Evolutionary conservation across 805 yeast genomes (phyloP).

Genomic region (Barnettozyma sucrosica): DNA sequence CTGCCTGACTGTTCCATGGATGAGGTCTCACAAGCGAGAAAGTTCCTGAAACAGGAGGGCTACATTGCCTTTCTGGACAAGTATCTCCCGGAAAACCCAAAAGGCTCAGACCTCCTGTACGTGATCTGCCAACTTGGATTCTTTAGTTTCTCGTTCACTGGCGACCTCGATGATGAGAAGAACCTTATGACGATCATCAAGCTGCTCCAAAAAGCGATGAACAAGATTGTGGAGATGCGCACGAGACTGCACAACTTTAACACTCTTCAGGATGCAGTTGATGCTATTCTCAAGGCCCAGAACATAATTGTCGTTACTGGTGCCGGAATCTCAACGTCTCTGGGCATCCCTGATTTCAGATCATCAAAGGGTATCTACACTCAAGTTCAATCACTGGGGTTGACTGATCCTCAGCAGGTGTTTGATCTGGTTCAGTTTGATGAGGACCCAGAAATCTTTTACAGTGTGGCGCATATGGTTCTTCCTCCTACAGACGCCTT

Average conservation of each 20-base stretch:
- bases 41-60: slow-evolving; percentile 55
- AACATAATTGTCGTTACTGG: slow-evolving; percentile 78
- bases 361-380: slow-evolving; percentile 84
- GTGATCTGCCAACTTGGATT: slow-evolving; percentile 64
- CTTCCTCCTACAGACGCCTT: slow-evolving; percentile 63
- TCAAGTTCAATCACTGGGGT: slow-evolving; percentile 57
- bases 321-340: slow-evolving; percentile 86
- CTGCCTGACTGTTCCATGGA: slow-evolving; percentile 37
- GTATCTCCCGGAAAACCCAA: slow-evolving; percentile 56
- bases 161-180: slow-evolving; percentile 37
- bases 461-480: slow-evolving; percentile 80
- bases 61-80: slow-evolving; percentile 50
- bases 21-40: slow-evolving; percentile 41
- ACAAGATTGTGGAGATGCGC: slow-evolving; percentile 52
- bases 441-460: slow-evolving; percentile 74
- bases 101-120: slow-evolving; percentile 48
- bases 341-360: slow-evolving; percentile 91
- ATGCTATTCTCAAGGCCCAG: slow-evolving; percentile 46
- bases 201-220: slow-evolving; percentile 57
- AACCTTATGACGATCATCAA: slow-evolving; percentile 42
- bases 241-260: slow-evolving; percentile 46
- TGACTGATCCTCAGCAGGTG: slow-evolving; percentile 87
- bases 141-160: slow-evolving; percentile 23
- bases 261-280: slow-evolving; percentile 53
- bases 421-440: slow-evolving; percentile 69